phyloP scores from a whole-genome alignment of 2,329 filamentous ascomycete genomes.

The Stemphylium lycopersici region DNA sequence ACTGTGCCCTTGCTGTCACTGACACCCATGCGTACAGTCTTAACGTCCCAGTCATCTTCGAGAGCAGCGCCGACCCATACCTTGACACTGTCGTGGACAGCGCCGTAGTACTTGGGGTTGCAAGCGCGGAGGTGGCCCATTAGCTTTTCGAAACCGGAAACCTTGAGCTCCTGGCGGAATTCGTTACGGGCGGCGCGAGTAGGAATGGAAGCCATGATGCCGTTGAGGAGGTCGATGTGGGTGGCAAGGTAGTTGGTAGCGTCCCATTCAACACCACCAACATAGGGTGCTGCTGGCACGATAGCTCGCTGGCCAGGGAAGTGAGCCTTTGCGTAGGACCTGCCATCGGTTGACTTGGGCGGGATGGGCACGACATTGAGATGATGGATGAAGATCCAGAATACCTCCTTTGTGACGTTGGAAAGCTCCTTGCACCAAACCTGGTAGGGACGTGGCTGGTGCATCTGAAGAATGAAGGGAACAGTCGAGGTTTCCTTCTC shows the following conservation, averaged over 20 bases:
- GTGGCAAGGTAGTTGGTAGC: conserved; percentile 95
- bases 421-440: conserved; percentile 93
- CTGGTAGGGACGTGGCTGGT: conserved; percentile 83
- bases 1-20: conserved; percentile 44
- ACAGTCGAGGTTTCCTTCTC: conserved; percentile 78
- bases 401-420: conserved; percentile 95
- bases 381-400: conserved; percentile 98
- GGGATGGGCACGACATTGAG: conserved; percentile 80
- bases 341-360: conserved; percentile 38
- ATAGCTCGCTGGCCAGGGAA: conserved; percentile 88
- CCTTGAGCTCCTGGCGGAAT: conserved; percentile 76
- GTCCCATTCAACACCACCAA: conserved; percentile 98
- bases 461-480: conserved; percentile 88
- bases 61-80: conserved; percentile 88
- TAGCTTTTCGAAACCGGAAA: conserved; percentile 89
- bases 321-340: conserved; percentile 64
- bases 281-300: conserved; percentile 91
- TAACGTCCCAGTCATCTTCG: conserved; percentile 87
- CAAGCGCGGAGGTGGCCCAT: conserved; percentile 86
- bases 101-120: conserved; percentile 97
- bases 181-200: conserved; percentile 72
- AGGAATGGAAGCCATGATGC: conserved; percentile 81
- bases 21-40: conserved; percentile 76
- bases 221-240: conserved; percentile 91
- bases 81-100: conserved; percentile 84